These are phyloP conservation scores for Balakata baccata DNA, from an alignment of 345 rosid genomes.

Conservation along the genomic window DNA sequence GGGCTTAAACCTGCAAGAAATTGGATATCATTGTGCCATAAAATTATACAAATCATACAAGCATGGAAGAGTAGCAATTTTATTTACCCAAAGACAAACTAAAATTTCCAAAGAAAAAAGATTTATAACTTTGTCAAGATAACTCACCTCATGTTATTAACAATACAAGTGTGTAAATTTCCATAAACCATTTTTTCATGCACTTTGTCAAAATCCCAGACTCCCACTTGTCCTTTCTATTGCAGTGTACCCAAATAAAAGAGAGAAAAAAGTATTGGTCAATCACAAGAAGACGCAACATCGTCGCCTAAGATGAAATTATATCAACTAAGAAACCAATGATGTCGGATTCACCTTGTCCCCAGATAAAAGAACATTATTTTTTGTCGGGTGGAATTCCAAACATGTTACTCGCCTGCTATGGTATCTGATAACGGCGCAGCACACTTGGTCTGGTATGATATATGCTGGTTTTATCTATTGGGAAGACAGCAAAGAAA, in stretches of 20 bases:
- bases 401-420: slow-evolving; percentile 90
- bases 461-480: slow-evolving; percentile 72
- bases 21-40: not conserved
- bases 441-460: slow-evolving; percentile 79
- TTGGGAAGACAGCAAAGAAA: slow-evolving; percentile 2
- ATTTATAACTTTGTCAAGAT: not conserved
- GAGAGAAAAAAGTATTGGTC: not conserved
- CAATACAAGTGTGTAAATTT: slow-evolving; percentile 74
- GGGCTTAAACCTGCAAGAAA: slow-evolving; percentile 62
- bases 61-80: not conserved
- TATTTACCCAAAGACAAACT: not conserved
- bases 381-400: slow-evolving; percentile 90
- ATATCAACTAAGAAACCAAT: not conserved
- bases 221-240: slow-evolving; percentile 98
- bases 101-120: not conserved
- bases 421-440: slow-evolving; percentile 89
- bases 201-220: slow-evolving; percentile 86
- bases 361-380: slow-evolving; percentile 82
- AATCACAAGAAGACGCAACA: slow-evolving; percentile 7
- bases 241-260: slow-evolving; percentile 18
- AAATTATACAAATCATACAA: not conserved
- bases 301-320: not conserved
- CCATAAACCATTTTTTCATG: slow-evolving; percentile 83
- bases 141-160: slow-evolving; percentile 78
- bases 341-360: slow-evolving; percentile 58